phyloP scores from a whole-genome alignment of 768 basidiomycete genomes.

The Mycena metata region DNA sequence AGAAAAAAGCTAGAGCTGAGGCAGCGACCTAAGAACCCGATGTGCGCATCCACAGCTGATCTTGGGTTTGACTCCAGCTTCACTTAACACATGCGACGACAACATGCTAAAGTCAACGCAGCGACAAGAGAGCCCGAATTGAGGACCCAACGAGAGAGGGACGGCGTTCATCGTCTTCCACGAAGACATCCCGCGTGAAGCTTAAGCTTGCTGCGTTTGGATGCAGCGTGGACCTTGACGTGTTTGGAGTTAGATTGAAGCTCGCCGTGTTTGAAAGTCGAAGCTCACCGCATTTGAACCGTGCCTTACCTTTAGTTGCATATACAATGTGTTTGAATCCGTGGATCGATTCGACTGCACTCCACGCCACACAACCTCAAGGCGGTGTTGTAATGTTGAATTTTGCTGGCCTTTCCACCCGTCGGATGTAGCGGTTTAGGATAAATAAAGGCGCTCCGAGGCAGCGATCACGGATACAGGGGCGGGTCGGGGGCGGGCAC shows the following conservation, averaged over 20 bases:
- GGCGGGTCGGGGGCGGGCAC: no score
- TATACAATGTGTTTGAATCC: conserved; percentile 11
- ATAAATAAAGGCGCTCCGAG: conserved; percentile 7
- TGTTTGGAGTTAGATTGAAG: conserved; percentile 8
- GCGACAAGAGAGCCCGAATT: background rate
- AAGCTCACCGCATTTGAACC: conserved; percentile 14
- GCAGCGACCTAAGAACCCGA: background rate
- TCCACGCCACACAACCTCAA: conserved; percentile 13
- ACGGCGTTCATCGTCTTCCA: conserved; percentile 5
- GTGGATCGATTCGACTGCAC: conserved; percentile 6
- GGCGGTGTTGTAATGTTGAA: conserved; percentile 13
- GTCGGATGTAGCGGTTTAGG: conserved; percentile 3
- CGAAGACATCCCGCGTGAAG: conserved; percentile 2
- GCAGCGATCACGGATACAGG: background rate
- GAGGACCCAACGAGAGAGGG: conserved; percentile 10
- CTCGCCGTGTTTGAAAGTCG: conserved; percentile 1
- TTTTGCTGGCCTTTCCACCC: background rate
- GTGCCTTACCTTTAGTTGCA: conserved; percentile 9
- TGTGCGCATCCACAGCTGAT: conserved; percentile 2
- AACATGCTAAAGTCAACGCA: background rate
- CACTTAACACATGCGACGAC: conserved; percentile 9
- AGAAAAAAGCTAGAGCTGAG: background rate
- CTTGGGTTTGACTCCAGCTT: conserved; percentile 3
- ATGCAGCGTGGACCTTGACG: conserved; percentile 2
- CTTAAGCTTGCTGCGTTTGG: background rate